Evolutionary conservation across 345 rosid genomes (phyloP).

Genomic region (Ceriops zippeliana): DNA sequence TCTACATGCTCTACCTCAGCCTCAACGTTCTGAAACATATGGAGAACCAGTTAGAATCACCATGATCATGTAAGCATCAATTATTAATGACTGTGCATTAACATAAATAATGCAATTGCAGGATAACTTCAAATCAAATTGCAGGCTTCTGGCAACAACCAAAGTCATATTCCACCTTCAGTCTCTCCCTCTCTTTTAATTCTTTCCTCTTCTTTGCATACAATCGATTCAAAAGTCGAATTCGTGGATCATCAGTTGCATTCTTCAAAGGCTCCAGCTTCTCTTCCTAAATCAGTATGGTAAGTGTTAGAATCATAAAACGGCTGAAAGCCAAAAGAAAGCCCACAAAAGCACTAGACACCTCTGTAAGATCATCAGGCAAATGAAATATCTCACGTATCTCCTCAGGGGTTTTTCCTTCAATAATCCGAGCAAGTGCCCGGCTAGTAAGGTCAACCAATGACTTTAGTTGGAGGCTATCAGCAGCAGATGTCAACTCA

Average conservation of each 20-base stretch:
- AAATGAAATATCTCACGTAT: constrained; percentile 92
- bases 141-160: background rate
- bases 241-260: constrained; percentile 80
- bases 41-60: constrained; percentile 2
- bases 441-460: constrained; percentile 91
- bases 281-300: constrained; percentile 60
- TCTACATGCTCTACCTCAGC: constrained; percentile 67
- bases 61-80: background rate
- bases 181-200: constrained; percentile 68
- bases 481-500: constrained; percentile 94
- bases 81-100: background rate
- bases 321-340: background rate
- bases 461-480: constrained; percentile 84
- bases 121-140: background rate
- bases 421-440: constrained; percentile 79
- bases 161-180: constrained; percentile 47
- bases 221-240: constrained; percentile 73
- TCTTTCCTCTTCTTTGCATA: constrained; percentile 88
- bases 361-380: constrained; percentile 98
- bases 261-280: constrained; percentile 88
- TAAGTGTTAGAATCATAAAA: constrained; percentile 4
- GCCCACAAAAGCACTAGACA: constrained; percentile 27
- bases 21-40: constrained; percentile 50
- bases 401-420: constrained; percentile 86
- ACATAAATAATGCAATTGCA: background rate